Evolutionary conservation across 2,329 filamentous ascomycete species (phyloP), one percentile per base, ranked within the genome.

Genomic region (Diaporthe helianthi): DNA sequence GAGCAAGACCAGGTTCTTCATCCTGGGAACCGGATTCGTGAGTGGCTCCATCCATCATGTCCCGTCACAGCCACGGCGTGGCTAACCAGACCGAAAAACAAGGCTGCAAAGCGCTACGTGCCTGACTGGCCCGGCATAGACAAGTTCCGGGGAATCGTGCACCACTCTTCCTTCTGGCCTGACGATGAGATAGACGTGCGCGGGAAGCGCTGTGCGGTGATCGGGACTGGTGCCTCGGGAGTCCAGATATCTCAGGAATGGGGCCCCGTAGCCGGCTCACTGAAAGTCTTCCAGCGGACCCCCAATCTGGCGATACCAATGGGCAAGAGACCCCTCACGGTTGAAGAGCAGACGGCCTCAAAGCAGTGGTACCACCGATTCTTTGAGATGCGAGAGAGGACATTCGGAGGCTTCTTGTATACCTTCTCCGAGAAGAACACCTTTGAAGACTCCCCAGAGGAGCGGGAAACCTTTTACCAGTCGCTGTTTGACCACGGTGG

Each of bases 221-320:
- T 92, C 41, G 89, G 90, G 15, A 91, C 88, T 0, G 89, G 89
- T 1, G 86, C 89, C 0, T 87, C 87, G 0, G 89, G 89, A 1
- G 85, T 91, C 1, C 89, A 92, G 73, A 85, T 90, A 52, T 83
- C 85, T 0, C 89, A 92, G 72, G 88, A 87, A 65, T 86, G 85
- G 77, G 86, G 84, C 2, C 85, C 85, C 2, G 75, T 82, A 15
- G 87, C 84, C 0, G 83, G 80, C 7, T 78, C 84, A 1, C 72
- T 92, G 29, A 83, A 79, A 3, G 86, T 92, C 44, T 91, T 91
- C 76, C 89, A 92, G 73, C 84, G 90, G 13, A 92, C 89, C 1
- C 90, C 90, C 0, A 92, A 92, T 69, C 79, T 90, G 8, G 87
- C 87, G 0, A 73, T 92, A 0, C 89, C 89, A 0, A 90, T 92